These are phyloP conservation scores for Colletotrichum sublineola DNA, from an alignment of 2,329 filamentous ascomycete species.

Conservation along the genomic window DNA sequence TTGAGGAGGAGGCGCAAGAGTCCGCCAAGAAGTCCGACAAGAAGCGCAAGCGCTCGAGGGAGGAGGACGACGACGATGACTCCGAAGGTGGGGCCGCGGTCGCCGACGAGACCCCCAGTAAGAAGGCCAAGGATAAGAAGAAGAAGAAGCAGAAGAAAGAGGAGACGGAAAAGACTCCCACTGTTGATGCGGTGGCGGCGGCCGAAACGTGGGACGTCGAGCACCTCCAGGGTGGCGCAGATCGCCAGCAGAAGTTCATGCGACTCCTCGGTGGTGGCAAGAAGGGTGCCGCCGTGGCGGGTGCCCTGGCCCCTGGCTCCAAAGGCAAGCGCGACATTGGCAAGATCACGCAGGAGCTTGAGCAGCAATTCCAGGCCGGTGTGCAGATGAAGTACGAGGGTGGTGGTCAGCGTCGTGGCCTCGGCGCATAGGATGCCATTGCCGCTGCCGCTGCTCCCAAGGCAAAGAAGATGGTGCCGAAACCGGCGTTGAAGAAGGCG, in stretches of 20 bases:
- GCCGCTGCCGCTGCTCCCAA: neutral
- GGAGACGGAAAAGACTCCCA: constrained; percentile 40
- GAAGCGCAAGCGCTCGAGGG: constrained; percentile 45
- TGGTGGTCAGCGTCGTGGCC: constrained; percentile 62
- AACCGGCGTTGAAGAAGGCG: constrained; percentile 8
- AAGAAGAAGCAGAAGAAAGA: constrained; percentile 46
- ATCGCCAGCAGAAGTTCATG: constrained; percentile 69
- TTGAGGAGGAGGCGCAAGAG: constrained; percentile 24
- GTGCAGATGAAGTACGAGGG: constrained; percentile 69
- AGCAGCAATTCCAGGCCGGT: constrained; percentile 68
- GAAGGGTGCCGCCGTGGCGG: constrained; percentile 49
- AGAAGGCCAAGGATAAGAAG: constrained; percentile 47
- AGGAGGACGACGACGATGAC: constrained; percentile 39
- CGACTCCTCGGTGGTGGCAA: constrained; percentile 68
- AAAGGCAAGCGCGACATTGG: constrained; percentile 49
- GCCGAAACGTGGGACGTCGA: constrained; percentile 67
- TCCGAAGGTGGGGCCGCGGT: constrained; percentile 40
- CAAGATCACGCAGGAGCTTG: constrained; percentile 65
- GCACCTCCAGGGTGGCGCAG: constrained; percentile 63
- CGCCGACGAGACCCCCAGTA: constrained; percentile 45
- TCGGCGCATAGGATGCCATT: constrained; percentile 60
- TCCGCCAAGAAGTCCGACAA: constrained; percentile 48
- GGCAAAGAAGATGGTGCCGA: neutral
- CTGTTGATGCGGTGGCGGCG: constrained; percentile 44
- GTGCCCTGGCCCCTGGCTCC: constrained; percentile 32